Conservation (phyloP, 768 basidiomycete species). For the Pleurotus platypus region DNA sequence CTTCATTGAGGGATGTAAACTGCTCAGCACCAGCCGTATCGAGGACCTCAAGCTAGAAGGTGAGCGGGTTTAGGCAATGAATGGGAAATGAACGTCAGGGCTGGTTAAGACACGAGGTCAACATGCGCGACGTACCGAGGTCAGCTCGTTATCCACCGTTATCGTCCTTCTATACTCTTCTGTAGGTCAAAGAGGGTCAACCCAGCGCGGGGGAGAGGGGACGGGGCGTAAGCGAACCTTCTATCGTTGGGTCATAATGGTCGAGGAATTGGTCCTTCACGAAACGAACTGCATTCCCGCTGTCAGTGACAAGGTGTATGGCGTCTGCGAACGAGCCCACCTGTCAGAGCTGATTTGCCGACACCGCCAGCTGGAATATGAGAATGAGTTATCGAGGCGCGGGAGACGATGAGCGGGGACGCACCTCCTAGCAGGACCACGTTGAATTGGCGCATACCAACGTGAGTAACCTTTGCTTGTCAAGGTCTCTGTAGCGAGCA, state of each 20-base stretch:
- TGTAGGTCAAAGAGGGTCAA: constrained; percentile 24
- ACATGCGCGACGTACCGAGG: constrained; percentile 45
- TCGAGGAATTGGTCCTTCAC: constrained; percentile 71
- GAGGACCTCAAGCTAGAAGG: constrained; percentile 65
- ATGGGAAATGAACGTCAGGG: constrained; percentile 4
- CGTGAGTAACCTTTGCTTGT: not conserved
- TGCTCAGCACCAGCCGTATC: constrained; percentile 88
- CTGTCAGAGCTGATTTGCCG: constrained; percentile 82
- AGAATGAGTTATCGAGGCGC: constrained; percentile 2
- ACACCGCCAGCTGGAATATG: constrained; percentile 70
- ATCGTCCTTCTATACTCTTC: constrained; percentile 70
- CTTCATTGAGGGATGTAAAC: constrained; percentile 76
- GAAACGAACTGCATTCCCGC: constrained; percentile 51
- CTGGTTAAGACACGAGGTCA: constrained; percentile 1
- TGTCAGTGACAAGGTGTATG: not conserved
- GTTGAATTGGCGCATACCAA: constrained; percentile 64
- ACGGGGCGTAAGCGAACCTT: constrained; percentile 43
- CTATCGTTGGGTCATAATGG: constrained; percentile 81
- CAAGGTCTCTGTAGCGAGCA: too few relatives aligned
- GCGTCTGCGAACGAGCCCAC: constrained; percentile 19
- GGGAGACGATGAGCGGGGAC: constrained; percentile 14
- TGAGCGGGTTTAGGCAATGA: not conserved
- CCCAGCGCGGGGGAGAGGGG: constrained; percentile 3
- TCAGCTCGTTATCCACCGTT: constrained; percentile 61
- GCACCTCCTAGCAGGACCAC: constrained; percentile 79